Base-by-base conservation (phyloP, 2,329 filamentous ascomycete species). In the Aureobasidium sp. region DNA sequence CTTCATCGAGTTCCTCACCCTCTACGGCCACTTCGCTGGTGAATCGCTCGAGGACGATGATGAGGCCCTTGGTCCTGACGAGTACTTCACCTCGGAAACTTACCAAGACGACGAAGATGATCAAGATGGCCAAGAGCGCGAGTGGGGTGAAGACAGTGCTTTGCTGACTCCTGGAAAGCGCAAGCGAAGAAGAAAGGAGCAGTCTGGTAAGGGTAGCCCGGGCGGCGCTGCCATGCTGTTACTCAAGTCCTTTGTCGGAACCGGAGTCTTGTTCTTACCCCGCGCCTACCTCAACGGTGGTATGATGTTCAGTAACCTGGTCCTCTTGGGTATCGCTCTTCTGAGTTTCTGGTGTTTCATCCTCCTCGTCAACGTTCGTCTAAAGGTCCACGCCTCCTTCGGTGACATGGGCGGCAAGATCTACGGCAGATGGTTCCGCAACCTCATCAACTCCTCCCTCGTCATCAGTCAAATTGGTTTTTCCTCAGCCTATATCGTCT, bases 261-360 rank as follows among this genome's bases (percentile, higher is more conserved):
- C 96, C 0, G 95, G 95, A 65, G 95, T 98, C 11, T 84, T 98
- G 20, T 98, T 98, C 82, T 83, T 98, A 40, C 95, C 95, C 0
- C 90, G 94, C 55, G 95, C 96, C 6, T 99, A 96, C 76, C 87
- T 98, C 69, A 99, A 97, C 74, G 96, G 96, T 63, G 96, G 96
- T 66, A 98, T 99, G 95, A 82, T 97, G 20, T 99, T 99, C 80
- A 97, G 94, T 73, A 97, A 97, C 75, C 70, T 97, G 60, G 92
- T 99, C 20, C 87, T 99, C n/a, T 84, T 99, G 27, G 87, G 86
- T 45, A 93, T 99, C 20, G 95, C 96, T 9, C 83, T 88, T 2
- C 84, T 99, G 67, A 98, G 95, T 77, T 99, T 97, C 81, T 97
- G 98, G 83, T 98, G 95, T 82, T 99, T 99, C 80, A 94, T 99